These are phyloP conservation scores for Polytrichum commune DNA, from an alignment of 225 moss, liverwort and hornwort species.

Conservation along the genomic window DNA sequence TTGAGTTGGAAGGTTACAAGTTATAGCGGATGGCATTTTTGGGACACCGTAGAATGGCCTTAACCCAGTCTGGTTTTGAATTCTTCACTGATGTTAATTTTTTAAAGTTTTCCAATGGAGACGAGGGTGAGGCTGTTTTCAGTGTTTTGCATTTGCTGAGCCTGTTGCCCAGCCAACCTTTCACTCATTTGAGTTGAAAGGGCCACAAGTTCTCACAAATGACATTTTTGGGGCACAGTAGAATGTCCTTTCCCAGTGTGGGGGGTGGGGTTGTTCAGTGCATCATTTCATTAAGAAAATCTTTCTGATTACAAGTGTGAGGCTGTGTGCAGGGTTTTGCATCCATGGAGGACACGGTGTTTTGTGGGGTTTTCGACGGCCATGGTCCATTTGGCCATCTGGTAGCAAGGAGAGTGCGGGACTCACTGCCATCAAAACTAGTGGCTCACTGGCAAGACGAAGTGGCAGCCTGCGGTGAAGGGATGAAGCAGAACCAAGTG, in stretches of 20 bases:
- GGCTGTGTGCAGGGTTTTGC: conserved; percentile 28
- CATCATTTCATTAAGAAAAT: too few relatives aligned
- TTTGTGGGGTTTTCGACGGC: conserved; percentile 57
- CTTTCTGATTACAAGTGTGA: too few relatives aligned
- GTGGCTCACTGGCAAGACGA: conserved; percentile 34
- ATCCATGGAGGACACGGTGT: conserved; percentile 41
- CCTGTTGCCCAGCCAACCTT: too few relatives aligned
- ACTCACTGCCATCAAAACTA: conserved; percentile 48
- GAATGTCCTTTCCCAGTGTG: neutral
- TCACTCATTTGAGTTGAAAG: too few relatives aligned
- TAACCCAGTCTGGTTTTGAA: neutral
- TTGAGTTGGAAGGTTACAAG: neutral
- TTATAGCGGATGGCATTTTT: neutral
- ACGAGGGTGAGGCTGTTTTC: too few relatives aligned
- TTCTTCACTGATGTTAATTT: too few relatives aligned
- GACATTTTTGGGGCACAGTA: neutral
- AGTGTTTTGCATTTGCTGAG: too few relatives aligned
- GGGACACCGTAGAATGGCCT: neutral
- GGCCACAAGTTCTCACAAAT: too few relatives aligned
- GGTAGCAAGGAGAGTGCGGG: conserved; percentile 48
- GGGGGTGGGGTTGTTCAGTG: neutral
- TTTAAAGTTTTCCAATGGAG: too few relatives aligned
- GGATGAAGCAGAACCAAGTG: conserved; percentile 22
- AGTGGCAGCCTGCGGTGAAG: conserved; percentile 21
- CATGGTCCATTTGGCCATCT: conserved; percentile 54